Evolutionary conservation across 1,284 basidiomycete species (phyloP).

Genomic region (Cutaneotrichosporon mucoides): DNA sequence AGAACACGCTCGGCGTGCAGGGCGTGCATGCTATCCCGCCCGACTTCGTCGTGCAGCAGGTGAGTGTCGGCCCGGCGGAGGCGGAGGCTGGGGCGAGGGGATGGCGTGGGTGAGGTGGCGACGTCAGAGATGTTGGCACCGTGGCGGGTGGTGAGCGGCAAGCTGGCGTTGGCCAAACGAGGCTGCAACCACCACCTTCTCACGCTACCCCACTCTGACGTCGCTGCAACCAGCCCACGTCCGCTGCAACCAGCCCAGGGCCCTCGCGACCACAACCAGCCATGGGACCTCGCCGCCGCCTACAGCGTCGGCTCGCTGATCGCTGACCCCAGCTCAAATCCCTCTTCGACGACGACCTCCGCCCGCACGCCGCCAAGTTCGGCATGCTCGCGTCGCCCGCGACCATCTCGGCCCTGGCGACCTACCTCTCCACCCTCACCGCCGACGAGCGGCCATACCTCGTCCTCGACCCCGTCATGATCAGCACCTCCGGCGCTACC

Average conservation of each 20-base stretch:
- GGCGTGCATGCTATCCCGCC: slow-evolving; percentile 63
- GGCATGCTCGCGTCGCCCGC: slow-evolving; percentile 68
- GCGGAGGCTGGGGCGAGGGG: background rate
- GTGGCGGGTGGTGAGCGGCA: too few relatives aligned
- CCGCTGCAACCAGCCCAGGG: too few relatives aligned
- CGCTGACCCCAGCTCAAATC: slow-evolving; percentile 54
- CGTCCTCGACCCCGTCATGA: slow-evolving; percentile 85
- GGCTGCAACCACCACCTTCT: too few relatives aligned
- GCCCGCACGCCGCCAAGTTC: slow-evolving; percentile 75
- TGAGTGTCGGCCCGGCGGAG: slow-evolving; percentile 42
- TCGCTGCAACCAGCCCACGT: too few relatives aligned
- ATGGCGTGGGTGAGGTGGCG: background rate
- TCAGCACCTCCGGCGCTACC: slow-evolving; percentile 84
- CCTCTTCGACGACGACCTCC: slow-evolving; percentile 68
- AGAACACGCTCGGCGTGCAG: slow-evolving; percentile 84
- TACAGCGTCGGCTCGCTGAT: too few relatives aligned
- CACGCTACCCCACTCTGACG: too few relatives aligned
- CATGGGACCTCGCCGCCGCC: too few relatives aligned
- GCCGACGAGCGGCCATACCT: slow-evolving; percentile 52
- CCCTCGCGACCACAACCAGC: too few relatives aligned
- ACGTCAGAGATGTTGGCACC: too few relatives aligned
- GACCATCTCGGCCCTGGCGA: slow-evolving; percentile 49
- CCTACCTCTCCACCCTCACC: slow-evolving; percentile 23
- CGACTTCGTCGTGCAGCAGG: slow-evolving; percentile 68
- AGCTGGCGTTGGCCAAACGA: too few relatives aligned